phyloP scores from a whole-genome alignment of 257 asterid genomes.

The Galeopsis tetrahit region DNA sequence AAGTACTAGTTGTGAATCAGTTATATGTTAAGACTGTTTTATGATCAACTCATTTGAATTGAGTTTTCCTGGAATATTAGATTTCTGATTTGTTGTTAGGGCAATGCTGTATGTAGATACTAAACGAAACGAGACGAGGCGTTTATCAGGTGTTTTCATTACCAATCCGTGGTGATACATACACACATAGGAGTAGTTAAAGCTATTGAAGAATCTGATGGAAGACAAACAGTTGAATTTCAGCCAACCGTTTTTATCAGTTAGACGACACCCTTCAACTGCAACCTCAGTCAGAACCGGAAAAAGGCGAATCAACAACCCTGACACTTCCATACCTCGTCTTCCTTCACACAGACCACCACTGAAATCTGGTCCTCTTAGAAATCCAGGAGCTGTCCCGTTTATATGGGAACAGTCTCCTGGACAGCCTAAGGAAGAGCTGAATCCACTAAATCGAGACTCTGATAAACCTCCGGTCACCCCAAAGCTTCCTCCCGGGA shows the following conservation, averaged over 20 bases:
- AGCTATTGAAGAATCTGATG: conserved; percentile 55
- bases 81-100: background rate
- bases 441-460: conserved; percentile 25
- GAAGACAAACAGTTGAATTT: conserved; percentile 70
- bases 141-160: background rate
- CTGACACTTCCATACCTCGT: conserved; percentile 37
- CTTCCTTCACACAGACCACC: conserved; percentile 66
- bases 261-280: conserved; percentile 52
- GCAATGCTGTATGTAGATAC: background rate
- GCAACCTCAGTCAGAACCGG: conserved; percentile 38
- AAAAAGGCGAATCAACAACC: conserved; percentile 27
- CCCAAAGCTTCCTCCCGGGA: conserved; percentile 76
- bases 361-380: conserved; percentile 80
- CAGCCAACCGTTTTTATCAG: conserved; percentile 72
- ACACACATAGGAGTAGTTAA: conserved; percentile 41
- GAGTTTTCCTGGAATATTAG: no score
- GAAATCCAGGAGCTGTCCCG: conserved; percentile 76
- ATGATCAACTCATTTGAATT: no score
- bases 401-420: conserved; percentile 86
- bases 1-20: no score
- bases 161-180: conserved; percentile 17
- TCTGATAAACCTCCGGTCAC: conserved; percentile 42
- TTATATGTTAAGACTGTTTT: no score
- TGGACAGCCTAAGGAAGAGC: conserved; percentile 72
- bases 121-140: no score